Evolutionary conservation across 2,329 filamentous ascomycete genomes (phyloP), one percentile per base, ranked within the genome.

Genomic region (Cercospora zeae-maydis): DNA sequence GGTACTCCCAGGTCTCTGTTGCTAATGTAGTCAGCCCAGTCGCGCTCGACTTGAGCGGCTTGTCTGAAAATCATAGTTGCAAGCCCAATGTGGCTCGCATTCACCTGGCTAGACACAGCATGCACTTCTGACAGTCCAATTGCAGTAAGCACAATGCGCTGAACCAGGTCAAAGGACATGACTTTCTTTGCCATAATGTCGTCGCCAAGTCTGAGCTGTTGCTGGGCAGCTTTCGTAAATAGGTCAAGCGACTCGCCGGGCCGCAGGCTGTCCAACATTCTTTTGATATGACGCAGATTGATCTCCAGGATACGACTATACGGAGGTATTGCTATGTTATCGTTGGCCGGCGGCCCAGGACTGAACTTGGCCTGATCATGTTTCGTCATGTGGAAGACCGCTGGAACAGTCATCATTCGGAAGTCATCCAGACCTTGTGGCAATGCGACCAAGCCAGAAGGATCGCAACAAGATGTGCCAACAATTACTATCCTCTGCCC

Each of bases 401-500:
- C 82, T 11, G 83, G 83, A 2, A 87, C 76, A 21, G 84, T 74
- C 21, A 88, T 81, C 37, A 81, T 83, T 58, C 83, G 79, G 47
- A 82, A 83, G 33, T 81, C 78, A 37, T 80, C 75, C 24, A 75
- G 73, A 9, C 78, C 51, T 39, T 61, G 52, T 34, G 58, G 27
- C 16, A 61, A 16, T 30, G 49, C 8, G 10, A 47, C 58, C 16
- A 61, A 55, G 13, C 53, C 45, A 19, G 56, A 51, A 49, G 62
- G 14, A 69, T 81, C 0, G 81, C 82, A 24, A 87, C 82, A 53
- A 9, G 89, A 88, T 5, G 90, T 92, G n/a, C 93, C 95, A 33
- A 98, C 78, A 16, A 97, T 82, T 60, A 93, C 83, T 57, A 96
- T 83, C 63, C 84, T 85, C 68, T 87, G 84, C 4, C 92, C 92